Percentiles rank a stretch among this genome's conserved stretches.
phyloP scores from a whole-genome alignment of 129 eudicot species.

The Flaveria trinervia region DNA sequence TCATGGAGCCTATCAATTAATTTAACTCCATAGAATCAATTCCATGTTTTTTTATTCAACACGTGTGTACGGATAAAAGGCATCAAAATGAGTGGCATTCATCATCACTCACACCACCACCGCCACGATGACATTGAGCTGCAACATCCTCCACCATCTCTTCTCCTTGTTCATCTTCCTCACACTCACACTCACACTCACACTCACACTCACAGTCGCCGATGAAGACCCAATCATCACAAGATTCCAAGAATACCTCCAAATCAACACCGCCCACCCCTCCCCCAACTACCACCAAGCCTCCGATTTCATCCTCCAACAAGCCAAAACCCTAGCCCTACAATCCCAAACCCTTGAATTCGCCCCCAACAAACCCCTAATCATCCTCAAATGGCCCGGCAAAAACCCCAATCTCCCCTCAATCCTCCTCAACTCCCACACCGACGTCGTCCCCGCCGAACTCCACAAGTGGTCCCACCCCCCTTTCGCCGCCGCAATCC shows the following conservation, averaged over 20 bases:
- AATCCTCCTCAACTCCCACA: slow-evolving; percentile 83
- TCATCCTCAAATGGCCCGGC: slow-evolving; percentile 87
- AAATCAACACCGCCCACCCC: slow-evolving; percentile 87
- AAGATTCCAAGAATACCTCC: slow-evolving; percentile 78
- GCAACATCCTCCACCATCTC: background rate
- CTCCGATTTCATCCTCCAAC: slow-evolving; percentile 66
- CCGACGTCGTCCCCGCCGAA: slow-evolving; percentile 91
- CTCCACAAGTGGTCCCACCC: slow-evolving; percentile 66
- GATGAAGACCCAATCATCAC: slow-evolving; percentile 39
- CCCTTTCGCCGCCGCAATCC: slow-evolving; percentile 63
- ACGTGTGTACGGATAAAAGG: no score
- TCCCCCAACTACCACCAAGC: slow-evolving; percentile 69
- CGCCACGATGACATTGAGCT: slow-evolving; percentile 6
- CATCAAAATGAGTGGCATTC: no score
- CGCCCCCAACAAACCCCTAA: slow-evolving; percentile 61
- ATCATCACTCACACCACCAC: no score
- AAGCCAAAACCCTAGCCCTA: slow-evolving; percentile 70
- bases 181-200: slow-evolving; percentile 1
- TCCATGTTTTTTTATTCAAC: no score
- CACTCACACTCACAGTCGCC: slow-evolving; percentile 15
- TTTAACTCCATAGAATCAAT: no score
- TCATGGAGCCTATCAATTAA: no score
- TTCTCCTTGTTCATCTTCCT: background rate
- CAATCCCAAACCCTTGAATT: slow-evolving; percentile 62
- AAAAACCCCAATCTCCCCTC: slow-evolving; percentile 57